A percentile compares a stretch with the other conserved stretches of the same genome.
phyloP scores from a whole-genome alignment of 495 filamentous ascomycete species.

The Choiromyces venosus region DNA sequence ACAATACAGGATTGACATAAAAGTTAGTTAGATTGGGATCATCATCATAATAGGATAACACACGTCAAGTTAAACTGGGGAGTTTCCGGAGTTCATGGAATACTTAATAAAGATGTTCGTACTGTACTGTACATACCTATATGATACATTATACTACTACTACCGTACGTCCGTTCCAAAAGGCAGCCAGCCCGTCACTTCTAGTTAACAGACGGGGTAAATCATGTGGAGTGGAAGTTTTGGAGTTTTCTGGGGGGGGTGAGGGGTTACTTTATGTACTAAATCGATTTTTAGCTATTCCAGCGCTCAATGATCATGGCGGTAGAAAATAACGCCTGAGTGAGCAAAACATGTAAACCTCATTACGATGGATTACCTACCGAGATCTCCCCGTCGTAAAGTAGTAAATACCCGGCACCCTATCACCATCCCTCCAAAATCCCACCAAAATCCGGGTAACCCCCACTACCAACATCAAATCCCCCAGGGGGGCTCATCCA shows the following conservation, averaged over 20 bases:
- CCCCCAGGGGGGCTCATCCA: background rate
- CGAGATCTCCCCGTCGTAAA: background rate
- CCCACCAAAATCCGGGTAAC: background rate
- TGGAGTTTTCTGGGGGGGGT: background rate
- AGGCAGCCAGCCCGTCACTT: background rate
- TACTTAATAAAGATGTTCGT: background rate
- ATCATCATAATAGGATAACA: slow-evolving; percentile 6
- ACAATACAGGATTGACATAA: slow-evolving; percentile 28
- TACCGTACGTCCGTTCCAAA: background rate
- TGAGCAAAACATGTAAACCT: background rate
- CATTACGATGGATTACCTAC: background rate
- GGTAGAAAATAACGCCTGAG: no score
- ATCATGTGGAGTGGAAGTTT: background rate
- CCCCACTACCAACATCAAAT: background rate
- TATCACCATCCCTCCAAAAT: background rate
- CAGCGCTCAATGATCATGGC: background rate
- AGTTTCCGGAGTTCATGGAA: background rate
- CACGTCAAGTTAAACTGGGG: background rate
- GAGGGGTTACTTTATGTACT: background rate
- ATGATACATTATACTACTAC: no score
- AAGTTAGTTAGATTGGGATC: slow-evolving; percentile 2
- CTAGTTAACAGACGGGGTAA: background rate
- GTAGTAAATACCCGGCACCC: background rate
- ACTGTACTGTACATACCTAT: no score
- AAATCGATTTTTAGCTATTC: background rate